phyloP scores from a whole-genome alignment of 2,329 filamentous ascomycete genomes.

The Colletotrichum sidae region DNA sequence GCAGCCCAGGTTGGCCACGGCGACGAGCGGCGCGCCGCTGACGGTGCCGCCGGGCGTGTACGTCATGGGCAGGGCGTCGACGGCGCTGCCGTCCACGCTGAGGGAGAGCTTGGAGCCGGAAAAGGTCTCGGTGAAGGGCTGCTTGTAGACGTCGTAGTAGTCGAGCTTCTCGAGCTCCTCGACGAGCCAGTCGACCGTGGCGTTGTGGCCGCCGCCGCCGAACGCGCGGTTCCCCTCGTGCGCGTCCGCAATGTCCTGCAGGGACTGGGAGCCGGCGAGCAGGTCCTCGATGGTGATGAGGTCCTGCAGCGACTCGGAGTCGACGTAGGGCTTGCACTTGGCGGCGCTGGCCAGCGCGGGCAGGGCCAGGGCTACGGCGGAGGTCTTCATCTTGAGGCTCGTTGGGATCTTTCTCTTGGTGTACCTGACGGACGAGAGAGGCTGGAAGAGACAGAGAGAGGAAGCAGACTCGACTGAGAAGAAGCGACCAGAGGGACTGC shows the following conservation, averaged over 20 bases:
- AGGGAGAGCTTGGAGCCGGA: constrained; percentile 47
- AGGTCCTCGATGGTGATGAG: constrained; percentile 54
- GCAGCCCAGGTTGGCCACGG: constrained; percentile 66
- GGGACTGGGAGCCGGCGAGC: constrained; percentile 55
- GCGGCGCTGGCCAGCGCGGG: constrained; percentile 40
- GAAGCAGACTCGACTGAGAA: neutral
- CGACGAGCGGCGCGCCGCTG: constrained; percentile 53
- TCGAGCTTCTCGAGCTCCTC: constrained; percentile 50
- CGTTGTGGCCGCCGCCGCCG: constrained; percentile 57
- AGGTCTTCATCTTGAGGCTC: constrained; percentile 33
- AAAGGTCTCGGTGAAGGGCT: constrained; percentile 56
- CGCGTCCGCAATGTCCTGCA: constrained; percentile 57
- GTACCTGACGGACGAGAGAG: neutral
- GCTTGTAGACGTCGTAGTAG: constrained; percentile 58
- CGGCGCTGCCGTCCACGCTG: constrained; percentile 43
- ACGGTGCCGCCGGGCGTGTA: constrained; percentile 63
- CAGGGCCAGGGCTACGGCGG: constrained; percentile 43
- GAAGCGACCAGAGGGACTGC: no score
- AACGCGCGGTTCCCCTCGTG: constrained; percentile 57
- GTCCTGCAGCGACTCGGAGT: constrained; percentile 52
- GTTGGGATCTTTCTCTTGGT: neutral
- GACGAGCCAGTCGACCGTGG: constrained; percentile 58
- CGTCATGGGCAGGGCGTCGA: constrained; percentile 50
- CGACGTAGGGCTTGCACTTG: constrained; percentile 48
- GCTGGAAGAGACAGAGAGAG: neutral